Conservation (phyloP, 345 rosid genomes). For the Aegle marmelos region DNA sequence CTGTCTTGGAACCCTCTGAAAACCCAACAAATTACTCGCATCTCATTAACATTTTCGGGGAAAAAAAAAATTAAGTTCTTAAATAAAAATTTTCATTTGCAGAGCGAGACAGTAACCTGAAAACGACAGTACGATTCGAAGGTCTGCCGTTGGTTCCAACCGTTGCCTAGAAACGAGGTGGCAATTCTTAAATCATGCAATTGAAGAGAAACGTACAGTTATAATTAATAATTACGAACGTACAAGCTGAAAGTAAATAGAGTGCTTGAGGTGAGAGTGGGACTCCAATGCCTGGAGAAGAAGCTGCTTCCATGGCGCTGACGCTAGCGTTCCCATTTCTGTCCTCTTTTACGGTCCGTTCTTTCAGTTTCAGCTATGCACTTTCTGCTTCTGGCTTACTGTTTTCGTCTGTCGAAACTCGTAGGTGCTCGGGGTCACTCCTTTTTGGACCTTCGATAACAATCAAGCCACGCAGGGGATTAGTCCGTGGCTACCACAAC, state of each 20-base stretch:
- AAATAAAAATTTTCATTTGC: background rate
- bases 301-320: slow-evolving; percentile 86
- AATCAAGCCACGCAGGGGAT: too few relatives aligned
- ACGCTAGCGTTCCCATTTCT: slow-evolving; percentile 31
- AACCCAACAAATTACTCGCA: slow-evolving; percentile 8
- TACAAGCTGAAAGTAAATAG: slow-evolving; percentile 68
- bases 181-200: background rate
- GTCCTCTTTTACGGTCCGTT: background rate
- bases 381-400: too few relatives aligned
- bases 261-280: slow-evolving; percentile 60
- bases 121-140: slow-evolving; percentile 82
- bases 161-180: slow-evolving; percentile 57
- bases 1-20: slow-evolving; percentile 75
- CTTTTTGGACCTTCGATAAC: too few relatives aligned
- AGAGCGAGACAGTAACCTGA: slow-evolving; percentile 43
- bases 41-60: background rate
- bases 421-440: too few relatives aligned
- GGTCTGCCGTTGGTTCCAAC: slow-evolving; percentile 73
- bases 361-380: background rate
- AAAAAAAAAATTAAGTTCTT: background rate
- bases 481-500: too few relatives aligned
- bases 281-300: slow-evolving; percentile 62
- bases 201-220: background rate
- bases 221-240: background rate
- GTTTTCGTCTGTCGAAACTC: too few relatives aligned